Percentiles rank a stretch among this genome's conserved stretches.
phyloP scores from a whole-genome alignment of 2,329 filamentous ascomycete genomes.

The Emergomyces orientalis region DNA sequence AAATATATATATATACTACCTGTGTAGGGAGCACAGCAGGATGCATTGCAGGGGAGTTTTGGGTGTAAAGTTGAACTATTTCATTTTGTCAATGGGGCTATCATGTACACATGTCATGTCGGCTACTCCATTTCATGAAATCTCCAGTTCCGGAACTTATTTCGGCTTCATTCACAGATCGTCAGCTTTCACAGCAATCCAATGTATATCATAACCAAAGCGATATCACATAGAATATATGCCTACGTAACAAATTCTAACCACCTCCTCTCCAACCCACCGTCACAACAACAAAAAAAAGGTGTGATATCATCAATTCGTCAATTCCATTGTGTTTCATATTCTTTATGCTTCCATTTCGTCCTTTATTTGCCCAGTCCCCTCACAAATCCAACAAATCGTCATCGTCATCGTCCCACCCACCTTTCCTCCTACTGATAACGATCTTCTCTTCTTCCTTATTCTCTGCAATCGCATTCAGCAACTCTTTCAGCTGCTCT shows the following conservation, averaged over 20 bases:
- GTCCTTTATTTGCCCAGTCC: background rate
- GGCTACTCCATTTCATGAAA: background rate
- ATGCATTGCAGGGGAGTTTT: slow-evolving; percentile 4
- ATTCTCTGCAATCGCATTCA: slow-evolving; percentile 74
- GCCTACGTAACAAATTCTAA: background rate
- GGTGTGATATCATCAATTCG: background rate
- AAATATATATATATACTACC: slow-evolving; percentile 6
- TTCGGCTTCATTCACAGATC: background rate
- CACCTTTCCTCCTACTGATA: slow-evolving; percentile 70
- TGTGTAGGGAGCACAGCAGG: background rate
- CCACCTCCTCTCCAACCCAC: background rate
- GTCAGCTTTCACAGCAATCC: background rate
- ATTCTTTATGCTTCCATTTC: background rate
- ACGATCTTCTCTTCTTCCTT: slow-evolving; percentile 71
- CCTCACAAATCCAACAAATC: slow-evolving; percentile 36
- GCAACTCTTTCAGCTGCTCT: slow-evolving; percentile 81
- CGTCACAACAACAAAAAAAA: background rate
- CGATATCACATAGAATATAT: background rate
- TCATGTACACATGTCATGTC: background rate
- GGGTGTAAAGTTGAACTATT: background rate
- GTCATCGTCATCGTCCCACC: slow-evolving; percentile 73
- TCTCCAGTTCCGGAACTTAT: background rate
- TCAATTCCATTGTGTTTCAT: background rate
- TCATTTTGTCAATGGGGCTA: background rate
- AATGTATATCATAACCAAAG: background rate